Base-by-base conservation (phyloP, 345 rosid species). In the Populus deltoides region DNA sequence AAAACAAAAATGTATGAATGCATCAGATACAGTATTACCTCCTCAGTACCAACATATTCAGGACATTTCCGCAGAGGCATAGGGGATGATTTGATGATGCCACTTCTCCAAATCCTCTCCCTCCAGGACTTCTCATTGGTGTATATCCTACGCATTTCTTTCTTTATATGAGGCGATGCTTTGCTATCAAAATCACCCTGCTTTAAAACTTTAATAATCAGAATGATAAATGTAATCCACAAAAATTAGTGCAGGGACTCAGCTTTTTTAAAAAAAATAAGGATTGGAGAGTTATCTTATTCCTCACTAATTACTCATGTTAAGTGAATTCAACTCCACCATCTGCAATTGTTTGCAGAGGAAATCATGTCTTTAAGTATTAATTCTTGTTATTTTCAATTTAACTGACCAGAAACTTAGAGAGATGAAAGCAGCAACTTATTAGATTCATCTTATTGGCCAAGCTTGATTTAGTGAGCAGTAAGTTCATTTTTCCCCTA, bases 1-100 rank as follows among this genome's bases (percentile, higher is more conserved):
- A 71, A 74, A 57, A 45, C 18, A 59, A 41, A 16, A 47, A 47
- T 15, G 53, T 15, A 73, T 25, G 62, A 31, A 49, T 15, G 31
- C 29, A 80, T 10, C 29, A 70, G 62, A 25, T 63, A 66, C 10
- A 29, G n/a, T 20, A 75, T 79, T 76, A 95, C 99, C 98, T 95
- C 98, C 82, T 92, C 97, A 68, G 90, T 87, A 68, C 92, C 98
- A 82, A 95, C 94, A 83, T 86, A 88, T 83, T 92, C 97, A 80
- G 98, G 90, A 70, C 75, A 87, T 84, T 86, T 90, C 66, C 90
- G 84, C 65, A 89, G 82, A 65, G 86, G 72, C 98, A 92, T 90
- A 75, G 87, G 87, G 82, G 93, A 92, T 79, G 99, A 93, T 84
- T 84, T 93, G 83, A 86, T 79, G 39, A 93, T 82, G 82, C 98